Conservation (phyloP, 257 asterid genomes). For the Catharanthus roseus region DNA sequence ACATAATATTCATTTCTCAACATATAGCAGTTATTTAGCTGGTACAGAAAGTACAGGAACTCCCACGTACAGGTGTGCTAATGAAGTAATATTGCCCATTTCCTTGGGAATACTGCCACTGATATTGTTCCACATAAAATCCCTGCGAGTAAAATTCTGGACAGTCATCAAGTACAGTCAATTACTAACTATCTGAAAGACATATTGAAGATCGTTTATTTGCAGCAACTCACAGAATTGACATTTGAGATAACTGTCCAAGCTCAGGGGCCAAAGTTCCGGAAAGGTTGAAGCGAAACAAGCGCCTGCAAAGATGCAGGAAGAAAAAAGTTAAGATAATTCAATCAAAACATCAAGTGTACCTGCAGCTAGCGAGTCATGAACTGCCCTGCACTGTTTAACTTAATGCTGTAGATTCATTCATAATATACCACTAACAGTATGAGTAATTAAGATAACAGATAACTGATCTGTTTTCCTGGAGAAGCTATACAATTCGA, state of each 20-base stretch:
- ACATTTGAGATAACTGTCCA: conserved; percentile 36
- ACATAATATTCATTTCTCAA: neutral
- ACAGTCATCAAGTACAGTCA: neutral
- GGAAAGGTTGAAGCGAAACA: conserved; percentile 20
- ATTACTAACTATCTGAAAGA: neutral
- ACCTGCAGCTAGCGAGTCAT: neutral
- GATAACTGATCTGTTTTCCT: neutral
- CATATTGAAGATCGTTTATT: neutral
- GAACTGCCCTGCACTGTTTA: neutral
- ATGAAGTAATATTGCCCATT: conserved; percentile 31
- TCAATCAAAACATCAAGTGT: neutral
- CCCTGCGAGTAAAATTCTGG: conserved; percentile 13
- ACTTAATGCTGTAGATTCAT: neutral
- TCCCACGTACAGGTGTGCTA: conserved; percentile 31
- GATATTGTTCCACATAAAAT: conserved; percentile 48
- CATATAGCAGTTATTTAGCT: neutral
- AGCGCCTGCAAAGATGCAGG: neutral
- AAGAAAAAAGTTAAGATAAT: neutral
- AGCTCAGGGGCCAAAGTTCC: conserved; percentile 46
- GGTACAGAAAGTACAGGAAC: neutral
- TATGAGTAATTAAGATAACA: neutral
- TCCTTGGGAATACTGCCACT: conserved; percentile 41
- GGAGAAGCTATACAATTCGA: neutral
- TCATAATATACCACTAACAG: neutral
- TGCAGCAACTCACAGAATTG: conserved; percentile 28